These are phyloP conservation scores for Saccharomycopsis crataegensis DNA, from an alignment of 1,139 yeast genomes.

Conservation along the genomic window DNA sequence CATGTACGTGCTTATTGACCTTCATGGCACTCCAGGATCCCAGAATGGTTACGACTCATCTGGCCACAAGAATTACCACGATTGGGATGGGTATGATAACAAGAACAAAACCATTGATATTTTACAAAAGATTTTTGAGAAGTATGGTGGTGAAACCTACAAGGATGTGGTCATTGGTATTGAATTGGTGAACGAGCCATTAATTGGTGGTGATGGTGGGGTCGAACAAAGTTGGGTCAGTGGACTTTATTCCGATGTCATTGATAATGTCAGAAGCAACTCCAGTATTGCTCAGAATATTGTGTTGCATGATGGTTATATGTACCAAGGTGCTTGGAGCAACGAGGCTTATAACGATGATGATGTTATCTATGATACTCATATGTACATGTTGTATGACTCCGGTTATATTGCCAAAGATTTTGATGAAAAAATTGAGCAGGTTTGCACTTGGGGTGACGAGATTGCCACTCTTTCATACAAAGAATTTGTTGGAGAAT, in stretches of 20 bases:
- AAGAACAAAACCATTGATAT: constrained; percentile 46
- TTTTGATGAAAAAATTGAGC: constrained; percentile 50
- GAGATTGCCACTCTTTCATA: constrained; percentile 39
- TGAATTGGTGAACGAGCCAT: constrained; percentile 84
- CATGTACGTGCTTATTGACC: constrained; percentile 80
- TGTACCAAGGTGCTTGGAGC: constrained; percentile 17
- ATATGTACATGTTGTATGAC: constrained; percentile 76
- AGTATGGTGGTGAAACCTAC: constrained; percentile 61
- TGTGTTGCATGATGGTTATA: constrained; percentile 32
- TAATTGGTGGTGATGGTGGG: constrained; percentile 60
- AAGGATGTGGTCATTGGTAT: constrained; percentile 75
- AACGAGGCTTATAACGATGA: constrained; percentile 29
- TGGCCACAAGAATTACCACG: constrained; percentile 62
- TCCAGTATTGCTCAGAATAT: constrained; percentile 28
- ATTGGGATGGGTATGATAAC: constrained; percentile 49
- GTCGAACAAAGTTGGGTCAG: constrained; percentile 38
- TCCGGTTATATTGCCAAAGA: constrained; percentile 39
- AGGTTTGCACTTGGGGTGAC: constrained; percentile 60
- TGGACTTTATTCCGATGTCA: constrained; percentile 40
- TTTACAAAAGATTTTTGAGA: constrained; percentile 40
- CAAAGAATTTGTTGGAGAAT: constrained; percentile 83
- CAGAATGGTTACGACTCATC: constrained; percentile 97
- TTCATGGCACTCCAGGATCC: constrained; percentile 97
- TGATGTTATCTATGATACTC: constrained; percentile 81
- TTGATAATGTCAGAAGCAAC: constrained; percentile 29